These are phyloP conservation scores for Huntiella savannae DNA, from an alignment of 2,329 filamentous ascomycete genomes.

Conservation along the genomic window DNA sequence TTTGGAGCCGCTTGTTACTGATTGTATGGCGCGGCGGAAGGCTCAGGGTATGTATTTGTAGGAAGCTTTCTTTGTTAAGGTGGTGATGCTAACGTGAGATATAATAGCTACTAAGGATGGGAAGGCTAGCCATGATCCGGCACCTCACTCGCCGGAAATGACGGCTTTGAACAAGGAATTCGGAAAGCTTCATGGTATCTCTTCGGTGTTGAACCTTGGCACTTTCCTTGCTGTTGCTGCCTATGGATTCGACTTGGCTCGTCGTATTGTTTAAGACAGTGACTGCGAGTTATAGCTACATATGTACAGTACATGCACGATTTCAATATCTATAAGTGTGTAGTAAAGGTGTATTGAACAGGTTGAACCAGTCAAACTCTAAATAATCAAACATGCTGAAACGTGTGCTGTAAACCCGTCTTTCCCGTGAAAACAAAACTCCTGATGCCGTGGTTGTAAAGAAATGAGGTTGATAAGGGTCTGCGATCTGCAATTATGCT, in stretches of 20 bases:
- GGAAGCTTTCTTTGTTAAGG: not conserved
- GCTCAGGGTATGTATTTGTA: slow-evolving; percentile 45
- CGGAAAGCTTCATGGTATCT: slow-evolving; percentile 60
- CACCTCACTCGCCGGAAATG: slow-evolving; percentile 76
- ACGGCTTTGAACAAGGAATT: slow-evolving; percentile 60
- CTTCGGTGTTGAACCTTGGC: slow-evolving; percentile 57
- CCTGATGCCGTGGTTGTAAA: too few species aligned
- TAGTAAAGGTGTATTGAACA: slow-evolving; percentile 9
- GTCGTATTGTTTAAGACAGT: slow-evolving; percentile 25
- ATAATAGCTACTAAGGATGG: slow-evolving; percentile 60
- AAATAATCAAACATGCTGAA: too few species aligned
- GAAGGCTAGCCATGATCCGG: slow-evolving; percentile 64
- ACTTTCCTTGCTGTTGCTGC: slow-evolving; percentile 49
- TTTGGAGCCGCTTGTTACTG: slow-evolving; percentile 56
- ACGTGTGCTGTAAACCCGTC: too few species aligned
- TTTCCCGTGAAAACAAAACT: too few species aligned
- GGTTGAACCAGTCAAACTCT: slow-evolving; percentile 7
- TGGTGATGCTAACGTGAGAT: slow-evolving; percentile 1
- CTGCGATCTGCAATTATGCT: too few species aligned
- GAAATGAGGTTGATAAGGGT: too few species aligned
- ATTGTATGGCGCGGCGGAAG: slow-evolving; percentile 55
- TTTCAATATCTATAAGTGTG: too few species aligned
- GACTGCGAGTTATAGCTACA: too few species aligned
- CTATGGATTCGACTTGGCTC: slow-evolving; percentile 61
- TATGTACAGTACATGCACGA: too few species aligned